Conservation (phyloP, 1,284 basidiomycete genomes). For the Tremellales sp. region DNA sequence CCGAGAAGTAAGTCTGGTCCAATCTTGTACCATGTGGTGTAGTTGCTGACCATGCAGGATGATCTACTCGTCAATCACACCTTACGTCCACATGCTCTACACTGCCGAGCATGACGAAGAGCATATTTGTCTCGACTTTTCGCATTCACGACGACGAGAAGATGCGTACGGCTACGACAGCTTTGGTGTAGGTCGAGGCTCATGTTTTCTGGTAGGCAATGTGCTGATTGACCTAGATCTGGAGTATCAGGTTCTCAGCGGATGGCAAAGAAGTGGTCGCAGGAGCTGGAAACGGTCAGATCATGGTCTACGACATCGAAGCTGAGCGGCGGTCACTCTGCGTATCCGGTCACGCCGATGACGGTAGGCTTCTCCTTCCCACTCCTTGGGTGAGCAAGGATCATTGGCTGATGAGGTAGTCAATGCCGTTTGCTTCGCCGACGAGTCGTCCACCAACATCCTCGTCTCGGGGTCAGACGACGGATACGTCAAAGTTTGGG, state of each 20-base stretch:
- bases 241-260: constrained; percentile 91
- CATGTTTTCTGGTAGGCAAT: not conserved
- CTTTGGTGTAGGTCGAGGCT: constrained; percentile 52
- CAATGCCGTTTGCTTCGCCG: constrained; percentile 95
- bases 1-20: constrained; percentile 61
- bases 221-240: constrained; percentile 55
- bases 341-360: constrained; percentile 78
- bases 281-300: constrained; percentile 49
- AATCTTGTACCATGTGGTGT: not conserved
- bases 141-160: constrained; percentile 46
- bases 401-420: constrained; percentile 49
- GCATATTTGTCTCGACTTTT: constrained; percentile 71
- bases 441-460: constrained; percentile 84
- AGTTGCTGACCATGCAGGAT: constrained; percentile 56
- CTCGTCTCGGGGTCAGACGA: constrained; percentile 93
- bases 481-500: constrained; percentile 93
- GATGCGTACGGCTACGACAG: constrained; percentile 45
- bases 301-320: constrained; percentile 82
- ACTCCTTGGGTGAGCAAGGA: not conserved
- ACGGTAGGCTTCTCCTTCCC: constrained; percentile 46
- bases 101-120: constrained; percentile 66
- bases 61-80: constrained; percentile 83
- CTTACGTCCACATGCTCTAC: constrained; percentile 78
- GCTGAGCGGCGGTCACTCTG: constrained; percentile 73
- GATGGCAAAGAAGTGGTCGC: constrained; percentile 85